Evolutionary conservation across 352 stramenopile genomes (phyloP), one percentile per base, ranked within the genome.

Genomic region (Phytophthora foliorum): DNA sequence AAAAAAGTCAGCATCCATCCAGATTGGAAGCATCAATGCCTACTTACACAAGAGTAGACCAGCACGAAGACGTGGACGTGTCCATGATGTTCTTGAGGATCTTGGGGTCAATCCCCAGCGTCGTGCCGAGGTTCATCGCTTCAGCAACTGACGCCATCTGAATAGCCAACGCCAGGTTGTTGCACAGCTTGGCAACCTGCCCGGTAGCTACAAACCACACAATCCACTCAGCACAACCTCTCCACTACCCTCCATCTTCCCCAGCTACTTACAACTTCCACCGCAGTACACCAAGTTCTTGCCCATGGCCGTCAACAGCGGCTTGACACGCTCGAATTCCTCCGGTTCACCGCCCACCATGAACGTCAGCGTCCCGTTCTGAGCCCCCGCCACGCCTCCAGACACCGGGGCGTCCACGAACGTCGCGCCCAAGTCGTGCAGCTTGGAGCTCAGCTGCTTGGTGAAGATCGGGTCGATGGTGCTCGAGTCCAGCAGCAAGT

Each of bases 151-250:
- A 98, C 32, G 96, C 76, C 97, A 99, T 99, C 69, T 98, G 95
- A 63, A 99, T 98, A 7, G 91, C 97, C 16, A 99, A 78, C n/a
- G 96, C 88, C 42, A 99, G 70, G 81, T 99, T 99, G 87, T 99
- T 99, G 84, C 96, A 99, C 27, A 99, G 78, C 86, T 99, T 99
- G 44, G 96, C 94, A 56, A 93, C 74, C 57, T 96, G 87, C 16
- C 87, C 89, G 9, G 84, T 93, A 46, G 83, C 84, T 92, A 61
- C 21, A 54, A 19, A 57, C 4, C 21, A 55, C 19, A 71, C 21
- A 57, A 10, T 19, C 24, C 54, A 21, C 31, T 39, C n/a, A 59
- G 16, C 4, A 17, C n/a, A 57, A 50, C 17, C n/a, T 36, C 21
- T 22, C 9, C 13, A 19, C 13, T 42, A 34, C 4, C 2, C 31